Conservation (phyloP, 495 filamentous ascomycete species). For the Penicillium paradoxum region DNA sequence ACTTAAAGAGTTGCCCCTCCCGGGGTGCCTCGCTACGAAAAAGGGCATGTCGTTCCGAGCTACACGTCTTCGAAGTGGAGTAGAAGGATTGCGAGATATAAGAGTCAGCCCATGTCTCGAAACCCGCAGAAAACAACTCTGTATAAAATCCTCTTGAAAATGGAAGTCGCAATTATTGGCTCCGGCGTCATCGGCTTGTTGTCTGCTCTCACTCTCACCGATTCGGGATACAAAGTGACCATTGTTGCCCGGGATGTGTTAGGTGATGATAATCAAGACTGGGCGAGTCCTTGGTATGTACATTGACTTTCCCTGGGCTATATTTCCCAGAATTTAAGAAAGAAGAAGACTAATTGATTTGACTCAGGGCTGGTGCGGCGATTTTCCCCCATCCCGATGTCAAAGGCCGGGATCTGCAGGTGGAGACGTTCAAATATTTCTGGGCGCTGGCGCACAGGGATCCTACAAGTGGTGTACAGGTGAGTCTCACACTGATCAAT, state of each 20-base stretch:
- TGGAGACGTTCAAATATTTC: slow-evolving; percentile 14
- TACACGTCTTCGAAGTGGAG: not conserved
- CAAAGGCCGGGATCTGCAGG: slow-evolving; percentile 5
- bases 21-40: not conserved
- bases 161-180: slow-evolving; percentile 16
- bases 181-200: slow-evolving; percentile 17
- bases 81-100: not conserved
- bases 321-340: too few species aligned
- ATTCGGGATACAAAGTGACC: slow-evolving; percentile 17
- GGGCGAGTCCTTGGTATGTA: slow-evolving; percentile 15
- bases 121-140: not conserved
- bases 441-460: slow-evolving; percentile 19
- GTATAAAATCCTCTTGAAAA: not conserved
- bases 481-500: not conserved
- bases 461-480: slow-evolving; percentile 17
- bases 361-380: slow-evolving; percentile 14
- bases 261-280: slow-evolving; percentile 16
- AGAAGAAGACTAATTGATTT: too few species aligned
- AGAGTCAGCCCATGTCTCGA: not conserved
- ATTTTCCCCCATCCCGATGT: slow-evolving; percentile 16
- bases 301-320: too few species aligned
- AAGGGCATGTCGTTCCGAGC: not conserved
- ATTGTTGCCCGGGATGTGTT: slow-evolving; percentile 19
- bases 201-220: slow-evolving; percentile 16
- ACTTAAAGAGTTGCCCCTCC: not conserved